Base-by-base conservation (phyloP, 305 asterid genomes). In the Fraxinus paxiana region DNA sequence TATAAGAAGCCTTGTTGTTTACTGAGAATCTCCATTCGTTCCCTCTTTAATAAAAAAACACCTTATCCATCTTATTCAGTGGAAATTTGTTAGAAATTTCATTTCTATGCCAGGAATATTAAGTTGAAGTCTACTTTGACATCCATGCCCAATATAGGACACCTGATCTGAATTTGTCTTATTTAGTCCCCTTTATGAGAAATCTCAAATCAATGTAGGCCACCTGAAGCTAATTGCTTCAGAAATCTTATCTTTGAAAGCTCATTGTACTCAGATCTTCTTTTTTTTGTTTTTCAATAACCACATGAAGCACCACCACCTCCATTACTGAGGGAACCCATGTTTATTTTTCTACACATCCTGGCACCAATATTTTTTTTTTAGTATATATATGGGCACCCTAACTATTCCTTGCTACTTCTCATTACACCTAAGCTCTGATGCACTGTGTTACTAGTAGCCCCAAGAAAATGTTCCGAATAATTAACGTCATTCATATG, bases 1-100 rank as follows among this genome's bases (percentile, higher is more conserved):
- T 74, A 63, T 15, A n/a, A 78, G 87, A 82, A 81, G 83, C 81
- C 81, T 38, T 81, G n/a, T 41, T 48, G 84, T 37, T 54, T 80
- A 75, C 80, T 77, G 72, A 76, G 78, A 35, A 48, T 77, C 76
- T 70, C 80, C 37, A 34, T 82, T 78, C 63, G 5, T 34, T 70
- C 81, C 37, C 22, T 34, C 56, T 70, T 22, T 75, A 79, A 81
- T 30, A 10, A 61, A 34, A 24, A 74, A 75, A 41, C 26, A 41
- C 26, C 30, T 5, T 18, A 10, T 54, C 46, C 79, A 65, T 3
- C 73, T 77, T 37, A 26, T 43, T 67, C 76, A 37, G 38, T 65
- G 17, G 63, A 38, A 81, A 12, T 3, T 74, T 28, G 7, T 61
- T 15, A 2, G 33, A 7, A 61, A 22, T 9, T 61, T 24, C 24